Percentiles rank a stretch among this genome's conserved stretches.
Conservation (phyloP, 768 basidiomycete species). For the Infundibulicybe gibba region DNA sequence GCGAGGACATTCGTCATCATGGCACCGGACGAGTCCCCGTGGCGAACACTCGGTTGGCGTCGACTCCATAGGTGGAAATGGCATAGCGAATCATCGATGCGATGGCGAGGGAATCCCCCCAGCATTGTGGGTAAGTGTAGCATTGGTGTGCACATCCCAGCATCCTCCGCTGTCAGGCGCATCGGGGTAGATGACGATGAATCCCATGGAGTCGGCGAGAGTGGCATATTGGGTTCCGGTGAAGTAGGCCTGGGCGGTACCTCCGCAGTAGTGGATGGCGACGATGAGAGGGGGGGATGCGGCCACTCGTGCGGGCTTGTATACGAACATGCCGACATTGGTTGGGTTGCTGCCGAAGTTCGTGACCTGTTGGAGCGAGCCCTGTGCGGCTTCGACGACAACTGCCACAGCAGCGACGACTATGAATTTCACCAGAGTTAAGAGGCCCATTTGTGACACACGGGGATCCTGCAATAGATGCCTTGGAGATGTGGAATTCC, state of each 20-base stretch:
- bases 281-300: constrained; percentile 43
- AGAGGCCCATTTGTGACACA: constrained; percentile 6
- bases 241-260: constrained; percentile 50
- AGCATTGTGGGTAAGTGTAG: constrained; percentile 50
- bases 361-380: constrained; percentile 33
- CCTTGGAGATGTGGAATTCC: too few relatives aligned
- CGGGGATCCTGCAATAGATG: too few relatives aligned
- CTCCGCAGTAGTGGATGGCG: constrained; percentile 51
- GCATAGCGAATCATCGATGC: constrained; percentile 44
- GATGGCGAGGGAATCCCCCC: constrained; percentile 55
- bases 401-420: constrained; percentile 11
- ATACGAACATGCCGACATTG: constrained; percentile 44
- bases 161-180: constrained; percentile 42
- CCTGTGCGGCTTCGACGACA: constrained; percentile 20
- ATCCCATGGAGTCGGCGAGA: constrained; percentile 45
- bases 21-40: constrained; percentile 51
- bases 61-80: constrained; percentile 42
- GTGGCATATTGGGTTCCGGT: constrained; percentile 43
- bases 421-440: constrained; percentile 13
- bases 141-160: constrained; percentile 50
- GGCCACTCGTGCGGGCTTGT: constrained; percentile 33
- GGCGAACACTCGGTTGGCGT: constrained; percentile 43
- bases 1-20: constrained; percentile 61
- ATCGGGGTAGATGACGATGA: constrained; percentile 48
- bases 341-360: constrained; percentile 54